phyloP scores from a whole-genome alignment of 1,284 basidiomycete genomes.

The Fomitopsis palustris region DNA sequence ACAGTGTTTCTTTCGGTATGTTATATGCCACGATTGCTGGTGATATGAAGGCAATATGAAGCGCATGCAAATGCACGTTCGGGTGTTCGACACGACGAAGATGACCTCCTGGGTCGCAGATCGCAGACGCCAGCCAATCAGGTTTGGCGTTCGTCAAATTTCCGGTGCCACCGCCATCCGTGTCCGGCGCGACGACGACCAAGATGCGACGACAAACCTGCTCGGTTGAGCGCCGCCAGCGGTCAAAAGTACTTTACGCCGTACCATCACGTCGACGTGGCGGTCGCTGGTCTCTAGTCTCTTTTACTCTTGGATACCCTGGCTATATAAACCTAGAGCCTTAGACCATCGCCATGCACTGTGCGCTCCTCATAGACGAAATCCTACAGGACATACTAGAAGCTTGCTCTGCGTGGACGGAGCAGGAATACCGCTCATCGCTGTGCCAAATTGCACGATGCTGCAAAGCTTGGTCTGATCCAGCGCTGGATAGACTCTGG shows the following conservation, averaged over 20 bases:
- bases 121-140: background rate
- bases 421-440: slow-evolving; percentile 17
- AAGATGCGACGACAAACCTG: background rate
- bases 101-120: background rate
- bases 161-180: background rate
- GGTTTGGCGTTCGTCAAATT: background rate
- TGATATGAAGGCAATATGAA: slow-evolving; percentile 1
- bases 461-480: slow-evolving; percentile 54
- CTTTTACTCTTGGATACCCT: background rate
- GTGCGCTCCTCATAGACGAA: slow-evolving; percentile 49
- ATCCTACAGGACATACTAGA: slow-evolving; percentile 43
- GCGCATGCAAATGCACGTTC: background rate
- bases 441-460: slow-evolving; percentile 22
- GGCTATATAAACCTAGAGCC: background rate
- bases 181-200: background rate
- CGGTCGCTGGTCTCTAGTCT: background rate
- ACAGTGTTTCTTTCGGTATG: no score
- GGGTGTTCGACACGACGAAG: background rate
- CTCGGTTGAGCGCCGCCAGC: background rate
- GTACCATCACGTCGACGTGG: background rate
- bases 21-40: no score
- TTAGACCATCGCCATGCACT: slow-evolving; percentile 38
- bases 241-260: background rate
- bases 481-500: slow-evolving; percentile 56
- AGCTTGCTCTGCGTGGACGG: slow-evolving; percentile 26